Conservation (phyloP, 2,329 filamentous ascomycete species). For the Pyricularia grisea region DNA sequence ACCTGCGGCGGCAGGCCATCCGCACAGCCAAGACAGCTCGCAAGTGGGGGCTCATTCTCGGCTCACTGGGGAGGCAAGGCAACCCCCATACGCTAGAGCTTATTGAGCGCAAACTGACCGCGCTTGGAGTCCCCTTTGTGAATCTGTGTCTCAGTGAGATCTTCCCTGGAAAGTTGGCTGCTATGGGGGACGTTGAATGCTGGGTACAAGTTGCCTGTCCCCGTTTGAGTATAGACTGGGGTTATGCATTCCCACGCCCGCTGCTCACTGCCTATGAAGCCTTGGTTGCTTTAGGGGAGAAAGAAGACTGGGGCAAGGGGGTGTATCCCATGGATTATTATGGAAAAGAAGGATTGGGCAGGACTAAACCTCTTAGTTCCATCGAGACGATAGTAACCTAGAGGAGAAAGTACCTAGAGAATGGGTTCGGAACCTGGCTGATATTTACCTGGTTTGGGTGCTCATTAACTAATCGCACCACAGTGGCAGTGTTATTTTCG, state of each 20-base stretch:
- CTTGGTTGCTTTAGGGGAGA: constrained; percentile 73
- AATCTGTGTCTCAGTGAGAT: constrained; percentile 89
- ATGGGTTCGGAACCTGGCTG: not conserved
- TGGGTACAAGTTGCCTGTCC: constrained; percentile 99
- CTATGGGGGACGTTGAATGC: constrained; percentile 90
- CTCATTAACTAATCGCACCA: not conserved
- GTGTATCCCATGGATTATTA: constrained; percentile 99
- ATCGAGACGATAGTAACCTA: not conserved
- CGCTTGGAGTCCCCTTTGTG: constrained; percentile 61
- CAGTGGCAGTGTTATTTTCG: not conserved
- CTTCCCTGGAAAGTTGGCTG: constrained; percentile 86
- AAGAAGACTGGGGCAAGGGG: constrained; percentile 64
- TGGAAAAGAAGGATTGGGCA: constrained; percentile 78
- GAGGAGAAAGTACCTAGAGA: not conserved
- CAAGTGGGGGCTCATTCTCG: constrained; percentile 93
- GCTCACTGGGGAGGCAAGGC: constrained; percentile 84
- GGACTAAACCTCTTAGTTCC: constrained; percentile 48
- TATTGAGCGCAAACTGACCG: constrained; percentile 68
- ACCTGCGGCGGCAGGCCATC: constrained; percentile 69
- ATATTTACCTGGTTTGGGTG: not conserved
- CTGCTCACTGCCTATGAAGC: constrained; percentile 93
- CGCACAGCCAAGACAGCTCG: constrained; percentile 58
- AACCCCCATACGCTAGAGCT: constrained; percentile 87
- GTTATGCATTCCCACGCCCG: constrained; percentile 86
- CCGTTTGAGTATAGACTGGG: constrained; percentile 96